Percentiles rank a stretch among this genome's conserved stretches.
phyloP scores from a whole-genome alignment of 805 yeast genomes.

The Ogataea kodamae region DNA sequence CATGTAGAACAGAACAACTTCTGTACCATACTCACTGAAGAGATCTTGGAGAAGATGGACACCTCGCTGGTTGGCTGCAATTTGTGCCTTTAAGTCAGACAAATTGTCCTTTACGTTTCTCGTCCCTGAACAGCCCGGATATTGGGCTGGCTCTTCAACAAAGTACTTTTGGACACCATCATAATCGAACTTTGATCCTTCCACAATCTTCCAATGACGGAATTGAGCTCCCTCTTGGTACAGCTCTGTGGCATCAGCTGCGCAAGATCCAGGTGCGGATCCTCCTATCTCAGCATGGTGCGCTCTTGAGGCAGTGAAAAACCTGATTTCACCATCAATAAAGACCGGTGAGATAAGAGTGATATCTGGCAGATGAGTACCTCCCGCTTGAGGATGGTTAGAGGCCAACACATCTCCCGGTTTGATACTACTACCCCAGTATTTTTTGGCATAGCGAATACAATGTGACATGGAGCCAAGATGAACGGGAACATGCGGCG shows the following conservation, averaged over 20 bases:
- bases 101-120: slow-evolving; percentile 51
- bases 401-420: slow-evolving; percentile 13
- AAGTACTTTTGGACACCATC: slow-evolving; percentile 45
- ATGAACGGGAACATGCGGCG: slow-evolving; percentile 13
- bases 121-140: slow-evolving; percentile 53
- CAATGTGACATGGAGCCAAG: slow-evolving; percentile 14
- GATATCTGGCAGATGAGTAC: slow-evolving; percentile 12
- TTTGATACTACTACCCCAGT: slow-evolving; percentile 9
- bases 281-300: slow-evolving; percentile 14
- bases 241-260: slow-evolving; percentile 13
- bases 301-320: slow-evolving; percentile 12
- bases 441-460: slow-evolving; percentile 11
- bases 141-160: slow-evolving; percentile 46
- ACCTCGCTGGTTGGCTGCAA: slow-evolving; percentile 50
- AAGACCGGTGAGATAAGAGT: slow-evolving; percentile 12
- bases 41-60: slow-evolving; percentile 41
- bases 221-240: slow-evolving; percentile 49
- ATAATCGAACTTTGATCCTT: slow-evolving; percentile 48
- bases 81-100: slow-evolving; percentile 46
- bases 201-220: slow-evolving; percentile 47
- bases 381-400: slow-evolving; percentile 12
- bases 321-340: slow-evolving; percentile 10
- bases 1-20: slow-evolving; percentile 46
- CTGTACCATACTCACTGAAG: slow-evolving; percentile 41
- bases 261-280: slow-evolving; percentile 13